phyloP scores from a whole-genome alignment of 164 flowering plant species.

The Liquidambar formosana region DNA sequence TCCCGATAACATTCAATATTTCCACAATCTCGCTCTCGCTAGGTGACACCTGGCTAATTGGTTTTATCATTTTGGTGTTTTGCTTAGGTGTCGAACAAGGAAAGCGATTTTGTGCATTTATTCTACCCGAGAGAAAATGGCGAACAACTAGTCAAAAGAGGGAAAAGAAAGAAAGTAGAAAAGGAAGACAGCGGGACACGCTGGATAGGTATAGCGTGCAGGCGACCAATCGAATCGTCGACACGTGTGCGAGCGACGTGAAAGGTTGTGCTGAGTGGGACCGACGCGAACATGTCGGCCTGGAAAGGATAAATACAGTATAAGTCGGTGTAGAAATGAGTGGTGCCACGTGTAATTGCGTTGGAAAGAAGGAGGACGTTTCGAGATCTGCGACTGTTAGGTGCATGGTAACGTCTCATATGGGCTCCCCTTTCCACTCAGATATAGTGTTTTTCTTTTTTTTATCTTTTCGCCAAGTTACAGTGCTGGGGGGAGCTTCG shows the following conservation, averaged over 20 bases:
- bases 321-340: constrained; percentile 13
- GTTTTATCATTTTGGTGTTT: too few relatives aligned
- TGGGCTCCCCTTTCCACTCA: background rate
- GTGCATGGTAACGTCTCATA: background rate
- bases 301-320: constrained; percentile 8
- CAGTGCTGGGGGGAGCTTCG: background rate
- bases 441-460: too few relatives aligned
- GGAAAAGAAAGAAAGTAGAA: constrained; percentile 2
- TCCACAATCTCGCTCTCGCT: background rate
- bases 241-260: constrained; percentile 25
- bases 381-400: constrained; percentile 19
- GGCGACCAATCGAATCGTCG: constrained; percentile 1
- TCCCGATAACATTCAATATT: background rate
- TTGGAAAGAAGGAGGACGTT: background rate
- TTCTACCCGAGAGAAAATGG: background rate
- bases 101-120: background rate
- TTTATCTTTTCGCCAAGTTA: too few relatives aligned
- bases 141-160: constrained; percentile 8
- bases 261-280: constrained; percentile 10
- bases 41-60: background rate
- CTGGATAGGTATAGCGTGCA: constrained; percentile 6
- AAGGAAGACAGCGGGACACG: constrained; percentile 11
- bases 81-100: too few relatives aligned
- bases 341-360: constrained; percentile 17
- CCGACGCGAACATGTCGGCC: constrained; percentile 20